Evolutionary conservation across 1,284 basidiomycete species (phyloP).

Genomic region (Puccinia novopanici): DNA sequence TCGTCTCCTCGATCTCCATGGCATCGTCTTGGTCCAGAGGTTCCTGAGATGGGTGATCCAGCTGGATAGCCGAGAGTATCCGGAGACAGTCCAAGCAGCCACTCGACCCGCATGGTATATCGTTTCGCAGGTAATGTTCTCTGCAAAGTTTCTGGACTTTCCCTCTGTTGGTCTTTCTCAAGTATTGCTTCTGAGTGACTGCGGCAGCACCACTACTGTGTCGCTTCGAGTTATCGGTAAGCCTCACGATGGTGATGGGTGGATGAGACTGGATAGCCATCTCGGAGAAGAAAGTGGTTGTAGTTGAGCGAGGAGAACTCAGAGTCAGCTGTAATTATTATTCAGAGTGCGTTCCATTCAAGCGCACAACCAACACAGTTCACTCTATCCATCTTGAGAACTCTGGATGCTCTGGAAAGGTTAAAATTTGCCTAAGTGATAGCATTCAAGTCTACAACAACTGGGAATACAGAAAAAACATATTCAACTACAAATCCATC

Average conservation of each 20-base stretch:
- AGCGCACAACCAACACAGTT: no score
- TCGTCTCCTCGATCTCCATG: slow-evolving; percentile 24
- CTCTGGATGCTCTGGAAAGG: no score
- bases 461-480: no score
- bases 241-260: slow-evolving; percentile 47
- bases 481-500: neutral
- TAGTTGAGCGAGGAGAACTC: neutral
- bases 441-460: neutral
- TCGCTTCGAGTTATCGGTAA: neutral
- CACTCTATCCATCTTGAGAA: no score
- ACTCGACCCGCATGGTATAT: slow-evolving; percentile 85
- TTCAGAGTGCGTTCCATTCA: no score
- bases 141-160: slow-evolving; percentile 86
- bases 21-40: neutral
- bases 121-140: slow-evolving; percentile 89
- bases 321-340: no score
- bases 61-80: slow-evolving; percentile 57
- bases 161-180: slow-evolving; percentile 80
- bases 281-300: neutral
- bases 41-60: slow-evolving; percentile 55
- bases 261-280: slow-evolving; percentile 40
- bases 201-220: neutral
- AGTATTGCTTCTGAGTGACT: slow-evolving; percentile 55
- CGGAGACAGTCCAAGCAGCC: slow-evolving; percentile 68
- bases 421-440: no score